phyloP scores from a whole-genome alignment of 2,329 filamentous ascomycete genomes.

The Coniella lustricola region DNA sequence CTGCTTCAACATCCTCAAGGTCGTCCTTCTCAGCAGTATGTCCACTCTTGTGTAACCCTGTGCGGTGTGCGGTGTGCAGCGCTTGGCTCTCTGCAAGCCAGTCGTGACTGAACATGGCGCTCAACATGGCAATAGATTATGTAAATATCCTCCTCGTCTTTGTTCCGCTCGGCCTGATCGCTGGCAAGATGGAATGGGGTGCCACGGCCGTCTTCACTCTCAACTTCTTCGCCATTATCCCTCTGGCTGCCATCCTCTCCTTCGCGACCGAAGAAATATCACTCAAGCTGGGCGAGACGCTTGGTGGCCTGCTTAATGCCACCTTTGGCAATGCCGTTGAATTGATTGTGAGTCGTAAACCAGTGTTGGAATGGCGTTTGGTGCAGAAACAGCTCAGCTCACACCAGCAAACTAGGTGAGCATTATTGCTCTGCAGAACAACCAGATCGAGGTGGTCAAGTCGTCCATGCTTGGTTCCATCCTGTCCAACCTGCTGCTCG shows the following conservation, averaged over 20 bases:
- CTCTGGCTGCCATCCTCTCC: slow-evolving; percentile 64
- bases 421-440: slow-evolving; percentile 78
- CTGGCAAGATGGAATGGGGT: slow-evolving; percentile 55
- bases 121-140: slow-evolving; percentile 36
- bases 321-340: slow-evolving; percentile 78
- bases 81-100: no score
- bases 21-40: slow-evolving; percentile 53
- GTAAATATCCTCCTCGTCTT: slow-evolving; percentile 67
- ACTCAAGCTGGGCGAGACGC: slow-evolving; percentile 62
- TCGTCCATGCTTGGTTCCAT: slow-evolving; percentile 96
- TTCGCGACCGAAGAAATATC: slow-evolving; percentile 76
- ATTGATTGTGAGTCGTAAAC: slow-evolving; percentile 63
- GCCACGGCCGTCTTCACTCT: slow-evolving; percentile 64
- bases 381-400: not conserved
- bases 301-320: slow-evolving; percentile 68
- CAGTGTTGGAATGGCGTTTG: no score
- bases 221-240: slow-evolving; percentile 77
- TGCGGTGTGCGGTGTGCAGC: no score
- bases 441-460: slow-evolving; percentile 93
- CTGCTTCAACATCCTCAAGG: slow-evolving; percentile 49
- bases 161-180: slow-evolving; percentile 65
- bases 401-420: slow-evolving; percentile 57
- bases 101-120: not conserved
- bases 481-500: slow-evolving; percentile 86
- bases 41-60: no score